phyloP scores from a whole-genome alignment of 1,284 basidiomycete species.

The Anthracocystis walkeri region DNA sequence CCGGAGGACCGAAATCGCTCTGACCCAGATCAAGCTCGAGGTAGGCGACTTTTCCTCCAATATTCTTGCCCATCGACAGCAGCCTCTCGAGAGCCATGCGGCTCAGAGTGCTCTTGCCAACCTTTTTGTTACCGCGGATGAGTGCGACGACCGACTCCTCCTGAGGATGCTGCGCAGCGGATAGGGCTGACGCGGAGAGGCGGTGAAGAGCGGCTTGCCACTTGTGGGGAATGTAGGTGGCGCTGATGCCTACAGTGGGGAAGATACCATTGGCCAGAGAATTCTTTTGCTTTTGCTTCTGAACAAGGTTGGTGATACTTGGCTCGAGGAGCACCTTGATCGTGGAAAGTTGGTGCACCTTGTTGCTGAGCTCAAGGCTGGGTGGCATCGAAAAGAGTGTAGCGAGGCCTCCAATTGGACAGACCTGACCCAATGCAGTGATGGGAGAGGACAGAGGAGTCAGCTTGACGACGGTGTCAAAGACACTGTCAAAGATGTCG shows the following conservation, averaged over 20 bases:
- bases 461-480: constrained; percentile 38
- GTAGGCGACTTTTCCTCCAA: constrained; percentile 78
- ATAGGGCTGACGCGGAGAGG: constrained; percentile 17
- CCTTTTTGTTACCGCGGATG: constrained; percentile 85
- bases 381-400: constrained; percentile 31
- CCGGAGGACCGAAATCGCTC: constrained; percentile 90
- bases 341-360: constrained; percentile 26
- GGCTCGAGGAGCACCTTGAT: constrained; percentile 40
- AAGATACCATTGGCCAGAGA: constrained; percentile 10
- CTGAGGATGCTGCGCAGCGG: constrained; percentile 33
- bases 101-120: constrained; percentile 89
- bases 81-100: constrained; percentile 81
- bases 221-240: constrained; percentile 42
- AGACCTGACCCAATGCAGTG: constrained; percentile 35
- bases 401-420: constrained; percentile 34
- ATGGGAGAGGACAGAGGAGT: constrained; percentile 29
- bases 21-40: constrained; percentile 94
- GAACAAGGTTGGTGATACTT: constrained; percentile 7
- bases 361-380: constrained; percentile 25
- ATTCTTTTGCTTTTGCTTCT: constrained; percentile 20
- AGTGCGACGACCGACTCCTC: constrained; percentile 71
- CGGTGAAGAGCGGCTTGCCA: constrained; percentile 33
- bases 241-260: constrained; percentile 30
- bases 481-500: constrained; percentile 3
- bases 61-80: constrained; percentile 72